Base-by-base conservation (phyloP, 1,284 basidiomycete species). In the Veloboletus limbatus region DNA sequence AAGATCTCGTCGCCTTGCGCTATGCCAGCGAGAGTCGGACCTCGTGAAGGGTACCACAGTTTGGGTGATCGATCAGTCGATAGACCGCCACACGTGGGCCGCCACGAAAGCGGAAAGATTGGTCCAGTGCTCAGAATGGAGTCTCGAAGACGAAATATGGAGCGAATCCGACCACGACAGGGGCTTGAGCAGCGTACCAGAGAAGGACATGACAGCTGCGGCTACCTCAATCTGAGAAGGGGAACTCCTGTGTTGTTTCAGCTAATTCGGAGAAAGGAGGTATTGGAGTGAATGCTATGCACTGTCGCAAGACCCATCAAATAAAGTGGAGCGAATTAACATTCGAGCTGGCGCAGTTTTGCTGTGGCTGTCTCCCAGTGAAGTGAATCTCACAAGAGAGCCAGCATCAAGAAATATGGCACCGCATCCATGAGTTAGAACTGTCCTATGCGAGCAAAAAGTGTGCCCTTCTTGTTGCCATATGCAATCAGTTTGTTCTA, bases 291-390 rank as follows among this genome's bases (percentile, higher is more conserved):
- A 52, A 73, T 71, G 45, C 71, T 68, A 54, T 73, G 79, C 45
- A n/a, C 77, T 74, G 53, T 79, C 80, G 60, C 76, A 81, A 26
- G 75, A 74, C n/a, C n/a, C 72, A 79, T 78, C 16, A 82, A 64
- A 20, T 71, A 70, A 31, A 82, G 59, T 33, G 17, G 18, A 35
- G 22, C 13, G 67, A 71, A 61, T 77, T 71, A 36, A 79, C 69
- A n/a, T 59, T 52, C 7, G 77, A 50, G 47, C 54, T 28, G 43
- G 48, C 27, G 13, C 17, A 35, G 34, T 36, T 48, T 39, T 21
- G 33, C 24, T 9, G 17, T 39, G 24, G 47, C 34, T 47, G 25
- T 40, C 35, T 42, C 35, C 41, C 34, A 35, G 32, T 18, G 48
- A 28, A 34, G n/a, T n/a, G n/a, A n/a, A n/a, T n/a, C n/a, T n/a